A percentile compares a stretch with the other conserved stretches of the same genome.
Conservation (phyloP, 345 rosid genomes). For the Brassica carinata region DNA sequence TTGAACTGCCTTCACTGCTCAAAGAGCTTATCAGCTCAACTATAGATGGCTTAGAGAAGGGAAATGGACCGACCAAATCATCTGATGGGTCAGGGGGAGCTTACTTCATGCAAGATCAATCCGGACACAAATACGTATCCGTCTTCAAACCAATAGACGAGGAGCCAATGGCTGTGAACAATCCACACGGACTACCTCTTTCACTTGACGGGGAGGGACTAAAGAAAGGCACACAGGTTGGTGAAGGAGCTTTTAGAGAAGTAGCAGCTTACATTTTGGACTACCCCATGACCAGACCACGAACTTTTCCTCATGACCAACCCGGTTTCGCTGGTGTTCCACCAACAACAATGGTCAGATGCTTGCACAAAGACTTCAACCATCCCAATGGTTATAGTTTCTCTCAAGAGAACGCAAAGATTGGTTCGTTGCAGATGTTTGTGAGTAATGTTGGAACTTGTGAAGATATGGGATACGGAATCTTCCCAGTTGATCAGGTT, state of each 20-base stretch:
- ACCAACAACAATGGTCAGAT: conserved; percentile 76
- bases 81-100: conserved; percentile 89
- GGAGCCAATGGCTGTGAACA: conserved; percentile 89
- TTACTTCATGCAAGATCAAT: conserved; percentile 77
- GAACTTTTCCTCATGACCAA: conserved; percentile 40
- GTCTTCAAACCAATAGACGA: conserved; percentile 89
- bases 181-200: conserved; percentile 64
- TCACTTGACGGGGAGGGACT: conserved; percentile 77
- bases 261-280: conserved; percentile 89
- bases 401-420: conserved; percentile 53
- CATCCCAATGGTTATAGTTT: conserved; percentile 60
- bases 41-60: conserved; percentile 60
- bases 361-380: conserved; percentile 73
- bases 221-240: conserved; percentile 82
- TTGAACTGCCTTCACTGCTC: conserved; percentile 47
- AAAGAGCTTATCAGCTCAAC: conserved; percentile 64
- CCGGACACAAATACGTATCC: conserved; percentile 65
- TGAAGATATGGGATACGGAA: conserved; percentile 81
- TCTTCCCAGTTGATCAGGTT: conserved; percentile 74
- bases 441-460: conserved; percentile 74
- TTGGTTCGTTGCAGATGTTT: conserved; percentile 88
- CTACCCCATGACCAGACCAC: conserved; percentile 54
- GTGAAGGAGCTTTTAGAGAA: conserved; percentile 87
- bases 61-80: conserved; percentile 62
- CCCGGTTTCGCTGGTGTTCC: conserved; percentile 86